These are phyloP conservation scores for Auricularia auricula-judae DNA, from an alignment of 768 basidiomycete species.

Conservation along the genomic window DNA sequence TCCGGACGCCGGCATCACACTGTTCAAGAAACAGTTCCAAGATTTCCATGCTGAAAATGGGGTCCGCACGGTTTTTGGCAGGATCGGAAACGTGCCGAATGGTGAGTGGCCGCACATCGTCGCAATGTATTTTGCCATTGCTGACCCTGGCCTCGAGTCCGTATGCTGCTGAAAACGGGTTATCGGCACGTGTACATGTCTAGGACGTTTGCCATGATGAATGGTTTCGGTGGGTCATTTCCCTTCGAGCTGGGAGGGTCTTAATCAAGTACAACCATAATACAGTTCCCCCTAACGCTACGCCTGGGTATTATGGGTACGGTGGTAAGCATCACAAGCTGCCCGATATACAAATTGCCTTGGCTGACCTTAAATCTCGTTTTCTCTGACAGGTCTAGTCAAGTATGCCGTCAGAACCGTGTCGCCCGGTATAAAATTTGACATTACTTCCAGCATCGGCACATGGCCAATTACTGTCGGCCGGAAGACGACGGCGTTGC, in stretches of 20 bases:
- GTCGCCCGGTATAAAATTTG: slow-evolving; percentile 2
- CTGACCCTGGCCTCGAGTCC: slow-evolving; percentile 35
- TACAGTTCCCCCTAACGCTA: slow-evolving; percentile 61
- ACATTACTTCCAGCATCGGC: slow-evolving; percentile 39
- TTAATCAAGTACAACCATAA: not conserved
- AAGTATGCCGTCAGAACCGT: slow-evolving; percentile 27
- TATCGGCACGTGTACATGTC: slow-evolving; percentile 94
- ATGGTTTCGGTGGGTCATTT: slow-evolving; percentile 50
- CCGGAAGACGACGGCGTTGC: slow-evolving; percentile 26
- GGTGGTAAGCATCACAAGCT: slow-evolving; percentile 32
- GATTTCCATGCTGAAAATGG: slow-evolving; percentile 87
- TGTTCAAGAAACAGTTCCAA: slow-evolving; percentile 67
- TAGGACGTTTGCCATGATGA: slow-evolving; percentile 77
- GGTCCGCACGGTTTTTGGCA: slow-evolving; percentile 83
- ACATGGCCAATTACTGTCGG: slow-evolving; percentile 74
- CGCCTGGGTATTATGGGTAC: slow-evolving; percentile 91
- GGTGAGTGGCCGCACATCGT: slow-evolving; percentile 35
- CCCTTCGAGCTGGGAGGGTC: not conserved
- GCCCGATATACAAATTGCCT: not conserved
- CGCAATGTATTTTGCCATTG: not conserved
- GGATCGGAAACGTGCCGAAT: slow-evolving; percentile 80
- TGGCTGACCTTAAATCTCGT: slow-evolving; percentile 3
- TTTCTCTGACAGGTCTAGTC: slow-evolving; percentile 30
- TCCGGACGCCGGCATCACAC: slow-evolving; percentile 35
- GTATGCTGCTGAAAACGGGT: slow-evolving; percentile 88